Conservation (phyloP, 495 filamentous ascomycete species). For the Usnea hakonensis region DNA sequence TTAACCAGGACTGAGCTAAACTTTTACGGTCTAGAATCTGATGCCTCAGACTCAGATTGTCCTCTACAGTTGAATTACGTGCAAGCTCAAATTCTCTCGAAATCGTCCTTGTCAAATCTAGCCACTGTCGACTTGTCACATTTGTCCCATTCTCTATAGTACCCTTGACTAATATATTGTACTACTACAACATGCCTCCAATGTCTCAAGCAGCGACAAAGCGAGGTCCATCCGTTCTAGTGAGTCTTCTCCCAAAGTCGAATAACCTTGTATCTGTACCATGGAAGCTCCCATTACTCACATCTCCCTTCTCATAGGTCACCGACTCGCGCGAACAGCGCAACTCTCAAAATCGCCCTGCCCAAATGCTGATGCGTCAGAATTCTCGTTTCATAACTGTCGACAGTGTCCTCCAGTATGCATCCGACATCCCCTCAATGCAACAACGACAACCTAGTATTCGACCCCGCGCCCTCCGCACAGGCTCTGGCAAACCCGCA, state of each 20-base stretch:
- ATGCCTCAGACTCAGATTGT: too few relatives aligned
- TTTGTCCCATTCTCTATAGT: neutral
- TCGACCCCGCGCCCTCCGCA: slow-evolving; percentile 45
- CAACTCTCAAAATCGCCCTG: slow-evolving; percentile 30
- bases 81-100: neutral
- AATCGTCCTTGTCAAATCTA: neutral
- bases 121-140: neutral
- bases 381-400: slow-evolving; percentile 84
- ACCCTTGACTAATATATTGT: neutral
- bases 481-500: slow-evolving; percentile 31
- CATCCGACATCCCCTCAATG: slow-evolving; percentile 90
- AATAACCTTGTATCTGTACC: slow-evolving; percentile 9
- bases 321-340: slow-evolving; percentile 53
- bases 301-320: slow-evolving; percentile 35
- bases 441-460: slow-evolving; percentile 69
- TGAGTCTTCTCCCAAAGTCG: slow-evolving; percentile 27
- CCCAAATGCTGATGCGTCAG: slow-evolving; percentile 34
- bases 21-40: too few relatives aligned
- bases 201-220: slow-evolving; percentile 27
- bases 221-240: slow-evolving; percentile 49
- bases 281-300: neutral
- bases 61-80: too few relatives aligned
- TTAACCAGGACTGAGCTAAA: too few relatives aligned
- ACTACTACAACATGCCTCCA: slow-evolving; percentile 8
- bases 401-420: slow-evolving; percentile 89